These are phyloP conservation scores for Gynochthodes officinalis DNA, from an alignment of 257 asterid species.

Conservation along the genomic window DNA sequence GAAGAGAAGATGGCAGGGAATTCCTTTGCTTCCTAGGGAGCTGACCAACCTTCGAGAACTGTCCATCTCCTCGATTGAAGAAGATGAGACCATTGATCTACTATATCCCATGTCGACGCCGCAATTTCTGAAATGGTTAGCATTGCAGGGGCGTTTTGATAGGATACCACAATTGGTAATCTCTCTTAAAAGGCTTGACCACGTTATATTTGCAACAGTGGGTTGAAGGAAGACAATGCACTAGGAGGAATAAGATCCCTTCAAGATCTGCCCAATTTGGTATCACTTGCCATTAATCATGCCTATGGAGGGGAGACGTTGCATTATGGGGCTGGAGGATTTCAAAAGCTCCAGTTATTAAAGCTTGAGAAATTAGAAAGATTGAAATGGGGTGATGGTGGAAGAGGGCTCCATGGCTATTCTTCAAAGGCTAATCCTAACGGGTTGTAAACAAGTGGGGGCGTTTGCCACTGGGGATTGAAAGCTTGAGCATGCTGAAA, in stretches of 20 bases:
- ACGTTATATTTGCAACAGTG: neutral
- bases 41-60: conserved; percentile 10
- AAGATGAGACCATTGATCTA: conserved; percentile 14
- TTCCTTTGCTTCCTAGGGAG: conserved; percentile 5
- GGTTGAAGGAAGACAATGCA: neutral
- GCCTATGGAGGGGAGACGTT: conserved; percentile 24
- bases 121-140: neutral
- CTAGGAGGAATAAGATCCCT: neutral
- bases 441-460: conserved; percentile 1
- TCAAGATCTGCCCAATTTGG: conserved; percentile 19
- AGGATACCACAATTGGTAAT: conserved; percentile 21
- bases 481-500: conserved; percentile 9
- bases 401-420: conserved; percentile 21
- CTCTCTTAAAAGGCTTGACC: conserved; percentile 13
- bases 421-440: neutral
- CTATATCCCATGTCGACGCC: neutral
- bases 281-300: neutral
- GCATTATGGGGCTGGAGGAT: conserved; percentile 6
- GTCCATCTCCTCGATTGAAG: neutral
- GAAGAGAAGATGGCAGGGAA: conserved; percentile 8
- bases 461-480: conserved; percentile 18
- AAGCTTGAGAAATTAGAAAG: neutral
- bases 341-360: conserved; percentile 12
- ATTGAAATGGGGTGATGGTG: conserved; percentile 15
- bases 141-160: neutral